Base-by-base conservation (phyloP, 345 rosid species). In the Sonneratia caseolaris region DNA sequence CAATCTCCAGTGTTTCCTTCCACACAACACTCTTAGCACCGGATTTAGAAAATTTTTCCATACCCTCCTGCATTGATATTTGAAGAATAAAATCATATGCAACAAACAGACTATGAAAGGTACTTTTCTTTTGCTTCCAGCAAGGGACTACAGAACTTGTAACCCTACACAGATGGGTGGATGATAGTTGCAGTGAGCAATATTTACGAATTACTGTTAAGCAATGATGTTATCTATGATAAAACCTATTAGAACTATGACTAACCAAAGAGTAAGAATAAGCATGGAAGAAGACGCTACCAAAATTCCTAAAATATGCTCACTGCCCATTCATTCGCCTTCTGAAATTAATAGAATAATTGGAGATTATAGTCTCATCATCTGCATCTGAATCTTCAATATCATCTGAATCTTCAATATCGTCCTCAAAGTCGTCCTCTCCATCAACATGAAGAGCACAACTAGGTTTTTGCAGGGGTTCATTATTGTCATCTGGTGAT, bases 271-370 rank as follows among this genome's bases (percentile, higher is more conserved):
- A 70, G 45, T 38, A 61, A 42, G 45, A 42, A 42, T 42, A 42
- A 42, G 45, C 45, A 66, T 12, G 66, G 24, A 24, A 48, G 32
- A 51, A 42, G 43, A 76, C 32, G 3, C 53, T 49, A 68, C n/a
- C 4, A 36, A 45, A 32, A 73, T 24, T 32, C 66, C 66, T 3
- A 12, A 35, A 13, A 13, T 35, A 62, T 56, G 57, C 82, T 81
- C 74, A 81, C 84, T 7, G 73, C 51, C 75, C 70, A 35, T 42
- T n/a, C 42, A 36, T 66, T n/a, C 7, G 75, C 59, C 75, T 72
- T 56, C 78, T 75, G 56, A 37, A 51, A 56, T 73, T 75, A 56
- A 65, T 69, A 3, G 24, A 5, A 67, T 82, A 64, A 55, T 57
- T 70, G 40, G 78, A 74, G 49, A 75, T 70, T 36, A 66, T 42